These are phyloP conservation scores for Tuctoria greenei DNA, from an alignment of 176 grass and related monocot genomes.

Conservation along the genomic window DNA sequence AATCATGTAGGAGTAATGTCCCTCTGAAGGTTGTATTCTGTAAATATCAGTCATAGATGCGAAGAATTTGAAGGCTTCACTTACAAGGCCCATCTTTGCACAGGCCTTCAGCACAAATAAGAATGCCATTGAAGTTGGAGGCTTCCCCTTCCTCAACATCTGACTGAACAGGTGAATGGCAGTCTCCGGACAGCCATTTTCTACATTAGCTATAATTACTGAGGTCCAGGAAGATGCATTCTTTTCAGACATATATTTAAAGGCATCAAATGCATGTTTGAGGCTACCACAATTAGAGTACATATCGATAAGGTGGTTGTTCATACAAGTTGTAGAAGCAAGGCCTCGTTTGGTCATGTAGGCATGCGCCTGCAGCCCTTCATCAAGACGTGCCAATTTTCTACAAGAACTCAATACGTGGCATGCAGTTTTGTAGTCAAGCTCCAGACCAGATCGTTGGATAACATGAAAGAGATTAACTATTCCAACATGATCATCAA, in stretches of 20 bases:
- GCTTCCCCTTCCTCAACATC: conserved; percentile 49
- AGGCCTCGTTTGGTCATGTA: conserved; percentile 58
- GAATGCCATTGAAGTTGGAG: conserved; percentile 45
- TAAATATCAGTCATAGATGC: conserved; percentile 57
- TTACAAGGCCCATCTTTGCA: conserved; percentile 48
- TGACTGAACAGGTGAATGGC: conserved; percentile 54
- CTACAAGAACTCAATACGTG: conserved; percentile 50
- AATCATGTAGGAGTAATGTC: conserved; percentile 55
- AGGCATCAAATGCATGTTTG: conserved; percentile 46
- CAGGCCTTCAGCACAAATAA: conserved; percentile 59
- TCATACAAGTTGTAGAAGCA: conserved; percentile 31
- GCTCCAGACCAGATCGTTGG: conserved; percentile 34
- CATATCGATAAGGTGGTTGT: conserved; percentile 61
- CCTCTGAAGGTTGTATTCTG: conserved; percentile 46
- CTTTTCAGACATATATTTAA: conserved; percentile 50
- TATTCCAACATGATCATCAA: conserved; percentile 40
- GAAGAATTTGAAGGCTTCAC: conserved; percentile 60
- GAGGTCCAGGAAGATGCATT: conserved; percentile 59
- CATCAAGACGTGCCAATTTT: conserved; percentile 26
- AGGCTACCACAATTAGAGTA: conserved; percentile 61
- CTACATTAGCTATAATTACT: conserved; percentile 49
- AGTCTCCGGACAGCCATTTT: conserved; percentile 46
- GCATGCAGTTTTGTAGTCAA: conserved; percentile 39
- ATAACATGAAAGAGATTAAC: conserved; percentile 46
- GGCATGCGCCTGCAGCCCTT: conserved; percentile 58